These are phyloP conservation scores for Cercophora sp. DNA, from an alignment of 495 filamentous ascomycete genomes.

Conservation along the genomic window DNA sequence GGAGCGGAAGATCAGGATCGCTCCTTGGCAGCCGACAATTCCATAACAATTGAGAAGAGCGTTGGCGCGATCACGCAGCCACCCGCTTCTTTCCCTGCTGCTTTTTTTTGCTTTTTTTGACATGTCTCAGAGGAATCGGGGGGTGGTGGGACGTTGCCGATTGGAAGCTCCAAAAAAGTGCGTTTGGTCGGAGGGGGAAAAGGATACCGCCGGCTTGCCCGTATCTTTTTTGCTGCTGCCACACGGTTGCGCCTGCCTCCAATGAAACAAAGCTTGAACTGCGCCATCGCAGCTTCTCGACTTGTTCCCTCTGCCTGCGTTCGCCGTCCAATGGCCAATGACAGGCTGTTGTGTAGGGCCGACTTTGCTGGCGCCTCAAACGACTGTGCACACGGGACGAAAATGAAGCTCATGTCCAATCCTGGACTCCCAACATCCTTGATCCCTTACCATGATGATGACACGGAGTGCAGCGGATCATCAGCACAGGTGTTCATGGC, in stretches of 20 bases:
- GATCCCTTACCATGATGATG: not conserved
- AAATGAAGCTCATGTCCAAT: conserved; percentile 17
- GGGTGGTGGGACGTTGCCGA: conserved; percentile 21
- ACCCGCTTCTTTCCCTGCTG: too few species aligned
- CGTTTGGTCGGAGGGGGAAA: too few species aligned
- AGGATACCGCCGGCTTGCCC: too few species aligned
- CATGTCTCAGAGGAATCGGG: not conserved
- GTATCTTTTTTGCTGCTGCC: too few species aligned
- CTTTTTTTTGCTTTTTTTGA: conserved; percentile 8
- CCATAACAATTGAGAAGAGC: too few species aligned
- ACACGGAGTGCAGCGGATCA: conserved; percentile 1
- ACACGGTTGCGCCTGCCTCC: too few species aligned
- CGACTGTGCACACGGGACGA: conserved; percentile 30
- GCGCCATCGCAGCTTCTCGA: too few species aligned
- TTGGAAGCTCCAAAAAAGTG: conserved; percentile 15
- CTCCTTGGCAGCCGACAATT: conserved; percentile 8
- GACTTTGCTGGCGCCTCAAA: conserved; percentile 13
- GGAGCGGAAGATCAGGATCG: conserved; percentile 14
- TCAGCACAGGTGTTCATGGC: conserved; percentile 4
- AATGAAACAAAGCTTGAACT: too few species aligned
- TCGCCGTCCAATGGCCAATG: too few species aligned
- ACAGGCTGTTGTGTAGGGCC: conserved; percentile 10
- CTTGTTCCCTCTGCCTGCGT: not conserved
- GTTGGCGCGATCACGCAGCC: too few species aligned
- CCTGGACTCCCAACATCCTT: conserved; percentile 7